Evolutionary conservation across 257 asterid genomes (phyloP).

Genomic region (Solanum chiquidenum): DNA sequence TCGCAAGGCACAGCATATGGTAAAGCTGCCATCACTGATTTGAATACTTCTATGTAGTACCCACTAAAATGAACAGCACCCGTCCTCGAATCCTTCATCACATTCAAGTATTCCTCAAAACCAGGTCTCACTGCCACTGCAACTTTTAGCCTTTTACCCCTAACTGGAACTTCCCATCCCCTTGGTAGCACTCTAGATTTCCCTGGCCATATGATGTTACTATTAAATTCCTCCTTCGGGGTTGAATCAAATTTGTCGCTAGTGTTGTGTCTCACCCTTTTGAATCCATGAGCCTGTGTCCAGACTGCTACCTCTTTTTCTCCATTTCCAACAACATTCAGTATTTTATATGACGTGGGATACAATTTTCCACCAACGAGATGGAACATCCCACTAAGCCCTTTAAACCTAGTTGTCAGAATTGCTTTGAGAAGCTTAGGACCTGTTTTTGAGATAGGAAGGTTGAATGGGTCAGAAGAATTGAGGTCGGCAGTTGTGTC

Average conservation of each 20-base stretch:
- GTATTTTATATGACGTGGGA: neutral
- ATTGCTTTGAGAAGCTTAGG: constrained; percentile 16
- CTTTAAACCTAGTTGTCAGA: constrained; percentile 9
- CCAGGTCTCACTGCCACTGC: neutral
- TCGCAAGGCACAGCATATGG: neutral
- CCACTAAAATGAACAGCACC: neutral
- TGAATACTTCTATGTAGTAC: neutral
- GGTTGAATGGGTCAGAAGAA: neutral
- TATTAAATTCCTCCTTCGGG: neutral
- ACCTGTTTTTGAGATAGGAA: neutral
- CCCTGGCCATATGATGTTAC: neutral
- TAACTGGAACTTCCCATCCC: neutral
- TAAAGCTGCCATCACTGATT: neutral
- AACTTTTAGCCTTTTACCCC: neutral
- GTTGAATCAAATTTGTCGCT: neutral
- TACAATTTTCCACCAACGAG: neutral
- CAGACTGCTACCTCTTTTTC: neutral
- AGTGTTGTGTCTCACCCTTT: neutral
- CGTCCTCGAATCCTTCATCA: neutral
- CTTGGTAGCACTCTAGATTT: neutral
- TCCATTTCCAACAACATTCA: neutral
- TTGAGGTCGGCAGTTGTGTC: neutral
- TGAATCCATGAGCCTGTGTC: neutral
- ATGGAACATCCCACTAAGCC: constrained; percentile 22
- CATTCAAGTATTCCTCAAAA: neutral